Evolutionary conservation across 179 eudicot species (phyloP), one percentile per base, ranked within the genome.

Genomic region (Silene noctiflora): DNA sequence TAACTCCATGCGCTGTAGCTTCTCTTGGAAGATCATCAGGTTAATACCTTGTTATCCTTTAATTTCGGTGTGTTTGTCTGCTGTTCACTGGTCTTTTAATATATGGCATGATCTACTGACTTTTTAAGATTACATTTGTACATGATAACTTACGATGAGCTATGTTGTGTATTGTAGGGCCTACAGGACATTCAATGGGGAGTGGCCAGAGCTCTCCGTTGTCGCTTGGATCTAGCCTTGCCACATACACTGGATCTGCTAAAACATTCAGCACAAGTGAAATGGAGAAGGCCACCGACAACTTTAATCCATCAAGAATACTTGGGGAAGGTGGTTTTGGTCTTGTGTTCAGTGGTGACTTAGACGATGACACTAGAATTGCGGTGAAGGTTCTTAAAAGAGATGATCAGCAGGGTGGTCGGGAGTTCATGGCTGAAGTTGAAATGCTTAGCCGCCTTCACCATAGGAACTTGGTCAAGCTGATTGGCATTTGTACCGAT

Each of bases 311-410:
- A 35, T 76, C 87, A 31, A 87, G 86, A 82, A 77, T 92, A 76
- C 81, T 94, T 8, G 98, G 98, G 60, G 98, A 94, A 84, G 98
- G 98, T 72, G 98, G 98, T 1, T 94, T 94, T 81, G 98, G 98
- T 67, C 90, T 84, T 76, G 98, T 94, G 76, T 89, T 91, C 75
- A 75, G 91, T 56, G 98, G 97, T 55, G 78, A 85, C 72, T 88
- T 94, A 72, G 97, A 85, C 74, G 96, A 92, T 73, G 95, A 91
- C 74, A 86, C 90, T 31, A 81, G 80, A 80, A 86, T 94, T 69
- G 98, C 98, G 6, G 92, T 94, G 63, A 94, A 94, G 84, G 88
- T 94, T 75, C 95, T 94, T 39, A 94, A 92, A 84, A 85, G 98
- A 81, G 94, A 89, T 53, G 97, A 94, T 71, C 97, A 90, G 65